phyloP scores from a whole-genome alignment of 129 eudicot genomes.

The Escallonia herrerae region DNA sequence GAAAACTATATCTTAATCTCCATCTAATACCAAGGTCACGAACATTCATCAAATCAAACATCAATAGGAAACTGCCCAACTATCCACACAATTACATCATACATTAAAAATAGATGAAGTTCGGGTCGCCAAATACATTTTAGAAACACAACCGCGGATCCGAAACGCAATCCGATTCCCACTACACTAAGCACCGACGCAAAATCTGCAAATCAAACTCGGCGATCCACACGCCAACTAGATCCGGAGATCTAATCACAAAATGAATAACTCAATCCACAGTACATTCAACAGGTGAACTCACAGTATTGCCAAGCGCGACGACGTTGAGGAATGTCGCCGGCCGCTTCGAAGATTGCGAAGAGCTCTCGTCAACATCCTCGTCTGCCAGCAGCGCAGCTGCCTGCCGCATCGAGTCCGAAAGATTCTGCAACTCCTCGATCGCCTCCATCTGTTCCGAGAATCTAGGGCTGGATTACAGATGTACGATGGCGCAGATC shows the following conservation, averaged over 20 bases:
- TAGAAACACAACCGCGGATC: too few relatives aligned
- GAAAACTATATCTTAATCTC: too few relatives aligned
- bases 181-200: too few relatives aligned
- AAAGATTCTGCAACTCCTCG: slow-evolving; percentile 79
- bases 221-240: slow-evolving; percentile 10
- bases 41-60: too few relatives aligned
- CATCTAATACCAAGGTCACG: too few relatives aligned
- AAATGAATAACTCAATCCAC: slow-evolving; percentile 4
- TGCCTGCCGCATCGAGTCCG: slow-evolving; percentile 98
- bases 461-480: slow-evolving; percentile 1
- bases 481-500: neutral
- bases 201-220: neutral
- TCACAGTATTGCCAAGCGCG: slow-evolving; percentile 89
- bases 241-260: slow-evolving; percentile 34
- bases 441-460: slow-evolving; percentile 79
- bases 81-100: too few relatives aligned
- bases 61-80: too few relatives aligned
- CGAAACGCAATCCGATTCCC: too few relatives aligned
- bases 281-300: slow-evolving; percentile 21
- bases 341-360: slow-evolving; percentile 49
- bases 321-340: slow-evolving; percentile 90
- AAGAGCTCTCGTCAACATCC: slow-evolving; percentile 64
- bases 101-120: too few relatives aligned
- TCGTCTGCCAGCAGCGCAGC: slow-evolving; percentile 87
- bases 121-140: too few relatives aligned